These are phyloP conservation scores for Rhodomyrtus tomentosa DNA, from an alignment of 345 rosid genomes.

Conservation along the genomic window DNA sequence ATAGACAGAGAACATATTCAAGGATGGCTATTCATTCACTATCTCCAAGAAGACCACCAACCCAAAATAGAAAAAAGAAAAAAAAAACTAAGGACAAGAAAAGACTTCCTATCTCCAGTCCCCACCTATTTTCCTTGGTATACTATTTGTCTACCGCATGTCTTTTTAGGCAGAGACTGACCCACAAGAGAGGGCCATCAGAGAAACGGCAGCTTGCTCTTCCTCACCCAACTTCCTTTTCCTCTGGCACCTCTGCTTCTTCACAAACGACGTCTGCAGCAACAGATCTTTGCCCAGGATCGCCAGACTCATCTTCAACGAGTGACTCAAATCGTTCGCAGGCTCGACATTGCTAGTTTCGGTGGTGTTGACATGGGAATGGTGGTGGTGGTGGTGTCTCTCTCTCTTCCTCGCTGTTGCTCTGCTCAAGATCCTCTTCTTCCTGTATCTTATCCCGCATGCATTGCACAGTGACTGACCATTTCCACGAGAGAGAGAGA, in stretches of 20 bases:
- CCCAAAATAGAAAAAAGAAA: rapidly evolving
- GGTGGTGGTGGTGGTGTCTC: neutral
- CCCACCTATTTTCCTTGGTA: neutral
- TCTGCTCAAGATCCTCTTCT: conserved; percentile 28
- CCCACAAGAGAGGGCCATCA: conserved; percentile 67
- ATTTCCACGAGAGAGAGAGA: neutral
- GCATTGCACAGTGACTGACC: conserved; percentile 82
- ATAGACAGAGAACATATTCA: neutral
- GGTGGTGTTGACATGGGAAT: neutral
- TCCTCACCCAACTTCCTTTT: conserved; percentile 52
- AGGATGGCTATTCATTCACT: neutral
- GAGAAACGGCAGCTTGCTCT: conserved; percentile 74
- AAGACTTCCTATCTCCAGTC: neutral
- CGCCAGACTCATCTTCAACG: conserved; percentile 23
- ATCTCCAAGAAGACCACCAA: neutral
- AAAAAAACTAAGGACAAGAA: neutral
- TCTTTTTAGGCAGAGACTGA: conserved; percentile 29
- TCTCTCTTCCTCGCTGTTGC: conserved; percentile 19
- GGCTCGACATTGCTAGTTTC: neutral
- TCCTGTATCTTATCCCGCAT: conserved; percentile 78
- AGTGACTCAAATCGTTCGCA: conserved; percentile 7
- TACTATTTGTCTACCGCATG: neutral
- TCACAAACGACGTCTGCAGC: conserved; percentile 23
- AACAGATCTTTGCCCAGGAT: conserved; percentile 22
- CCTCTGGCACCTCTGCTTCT: conserved; percentile 59